Percentiles rank a stretch among this genome's conserved stretches.
Conservation (phyloP, 2,329 filamentous ascomycete genomes). For the Pseudogymnoascus sp. region DNA sequence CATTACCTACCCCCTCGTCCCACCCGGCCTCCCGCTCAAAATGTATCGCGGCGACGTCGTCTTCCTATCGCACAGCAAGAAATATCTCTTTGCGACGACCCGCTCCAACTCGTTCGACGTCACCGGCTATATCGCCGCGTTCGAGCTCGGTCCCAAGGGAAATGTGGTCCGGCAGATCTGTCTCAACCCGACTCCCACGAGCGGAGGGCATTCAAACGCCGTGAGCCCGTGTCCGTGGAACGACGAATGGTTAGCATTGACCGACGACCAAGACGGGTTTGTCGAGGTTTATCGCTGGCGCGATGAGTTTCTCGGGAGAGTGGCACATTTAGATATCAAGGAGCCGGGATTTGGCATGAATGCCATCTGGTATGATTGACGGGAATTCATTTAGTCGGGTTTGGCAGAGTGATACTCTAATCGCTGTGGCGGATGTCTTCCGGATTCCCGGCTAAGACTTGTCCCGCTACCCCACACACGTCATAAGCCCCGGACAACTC, state of each 20-base stretch:
- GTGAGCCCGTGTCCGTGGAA: constrained; percentile 77
- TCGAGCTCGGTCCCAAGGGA: constrained; percentile 61
- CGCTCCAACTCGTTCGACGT: constrained; percentile 68
- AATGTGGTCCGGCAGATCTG: constrained; percentile 71
- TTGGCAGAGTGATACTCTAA: too few species aligned
- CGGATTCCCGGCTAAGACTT: background rate
- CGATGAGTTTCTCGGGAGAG: constrained; percentile 70
- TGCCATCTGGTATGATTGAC: constrained; percentile 78
- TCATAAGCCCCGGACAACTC: background rate
- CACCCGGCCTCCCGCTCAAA: constrained; percentile 50
- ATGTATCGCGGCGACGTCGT: constrained; percentile 86
- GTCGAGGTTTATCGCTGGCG: constrained; percentile 80
- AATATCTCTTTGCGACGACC: constrained; percentile 79
- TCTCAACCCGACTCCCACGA: constrained; percentile 77
- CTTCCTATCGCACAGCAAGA: constrained; percentile 58
- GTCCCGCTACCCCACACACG: background rate
- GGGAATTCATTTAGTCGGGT: too few species aligned
- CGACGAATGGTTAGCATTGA: constrained; percentile 85
- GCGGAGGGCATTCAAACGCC: constrained; percentile 81
- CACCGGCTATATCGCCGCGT: constrained; percentile 77
- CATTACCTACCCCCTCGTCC: constrained; percentile 70
- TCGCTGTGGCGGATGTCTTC: background rate
- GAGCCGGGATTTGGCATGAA: constrained; percentile 96
- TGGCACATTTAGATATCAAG: constrained; percentile 68
- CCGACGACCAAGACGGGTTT: constrained; percentile 81